Conservation (phyloP, 2,329 filamentous ascomycete genomes). For the Kalaharituber pfeilii region DNA sequence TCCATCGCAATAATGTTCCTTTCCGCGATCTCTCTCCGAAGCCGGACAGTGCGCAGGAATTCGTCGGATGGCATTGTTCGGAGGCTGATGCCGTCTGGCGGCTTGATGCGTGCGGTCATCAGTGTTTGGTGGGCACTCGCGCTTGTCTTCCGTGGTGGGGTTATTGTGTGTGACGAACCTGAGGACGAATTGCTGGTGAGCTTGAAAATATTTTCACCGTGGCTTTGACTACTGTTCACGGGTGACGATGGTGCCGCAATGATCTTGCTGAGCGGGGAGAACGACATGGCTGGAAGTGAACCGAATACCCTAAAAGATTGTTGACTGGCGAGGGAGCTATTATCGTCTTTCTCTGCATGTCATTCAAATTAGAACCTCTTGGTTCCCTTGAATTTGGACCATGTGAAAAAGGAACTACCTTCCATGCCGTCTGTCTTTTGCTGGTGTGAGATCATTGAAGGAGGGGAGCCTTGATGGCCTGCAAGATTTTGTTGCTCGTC, state of each 20-base stretch:
- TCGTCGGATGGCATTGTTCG: not conserved
- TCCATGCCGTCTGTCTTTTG: not conserved
- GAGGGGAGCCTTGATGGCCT: not conserved
- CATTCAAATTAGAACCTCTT: not conserved
- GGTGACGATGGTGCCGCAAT: too few species aligned
- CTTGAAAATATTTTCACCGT: not conserved
- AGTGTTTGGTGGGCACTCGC: not conserved
- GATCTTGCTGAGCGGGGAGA: too few species aligned
- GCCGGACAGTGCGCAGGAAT: not conserved
- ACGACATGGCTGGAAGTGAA: not conserved
- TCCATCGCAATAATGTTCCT: not conserved
- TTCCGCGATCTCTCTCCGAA: not conserved
- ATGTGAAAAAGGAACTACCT: not conserved
- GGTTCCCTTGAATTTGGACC: not conserved
- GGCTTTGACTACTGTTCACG: not conserved
- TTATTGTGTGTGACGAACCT: not conserved
- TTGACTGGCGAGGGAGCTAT: not conserved
- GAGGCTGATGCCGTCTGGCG: not conserved
- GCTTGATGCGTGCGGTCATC: not conserved
- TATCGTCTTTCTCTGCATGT: not conserved
- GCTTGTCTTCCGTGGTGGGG: not conserved
- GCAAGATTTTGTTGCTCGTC: not conserved
- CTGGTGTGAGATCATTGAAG: not conserved
- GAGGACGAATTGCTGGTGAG: not conserved
- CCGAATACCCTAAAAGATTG: too few species aligned